Evolutionary conservation across 352 stramenopile genomes (phyloP).

Genomic region (Globisporangium solare): DNA sequence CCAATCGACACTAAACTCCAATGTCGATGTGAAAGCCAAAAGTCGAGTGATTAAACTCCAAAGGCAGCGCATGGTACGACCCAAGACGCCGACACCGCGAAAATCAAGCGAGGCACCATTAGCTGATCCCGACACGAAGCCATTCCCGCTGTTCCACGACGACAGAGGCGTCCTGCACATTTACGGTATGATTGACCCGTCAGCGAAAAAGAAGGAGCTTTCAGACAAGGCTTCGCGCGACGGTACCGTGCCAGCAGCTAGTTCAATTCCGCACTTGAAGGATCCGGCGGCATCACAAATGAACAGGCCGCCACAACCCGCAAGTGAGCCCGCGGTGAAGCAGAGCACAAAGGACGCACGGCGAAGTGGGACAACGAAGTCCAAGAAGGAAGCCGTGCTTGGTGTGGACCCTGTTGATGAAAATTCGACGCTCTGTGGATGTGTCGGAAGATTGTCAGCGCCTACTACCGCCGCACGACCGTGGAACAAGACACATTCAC

Average conservation of each 20-base stretch:
- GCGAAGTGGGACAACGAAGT: neutral
- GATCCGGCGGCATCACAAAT: no score
- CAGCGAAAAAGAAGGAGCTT: neutral
- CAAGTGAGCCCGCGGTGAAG: no score
- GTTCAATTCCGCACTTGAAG: no score
- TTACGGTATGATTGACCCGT: constrained; percentile 37
- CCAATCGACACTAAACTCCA: no score
- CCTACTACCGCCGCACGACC: constrained; percentile 1
- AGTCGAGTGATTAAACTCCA: no score
- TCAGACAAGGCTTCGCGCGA: no score
- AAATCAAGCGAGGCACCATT: neutral
- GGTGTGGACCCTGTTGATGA: constrained; percentile 1
- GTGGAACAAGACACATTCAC: constrained; percentile 15
- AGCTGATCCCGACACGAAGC: neutral
- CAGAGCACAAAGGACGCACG: no score
- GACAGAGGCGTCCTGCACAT: constrained; percentile 20
- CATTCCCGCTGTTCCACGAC: constrained; percentile 16
- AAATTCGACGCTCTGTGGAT: constrained; percentile 3
- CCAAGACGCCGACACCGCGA: neutral
- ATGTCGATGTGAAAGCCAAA: no score
- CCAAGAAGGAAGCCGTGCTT: neutral
- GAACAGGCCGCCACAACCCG: no score
- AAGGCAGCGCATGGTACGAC: neutral
- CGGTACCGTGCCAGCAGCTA: no score
- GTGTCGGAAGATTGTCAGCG: neutral